phyloP scores from a whole-genome alignment of 2,329 filamentous ascomycete genomes.

The Microsporum canis region DNA sequence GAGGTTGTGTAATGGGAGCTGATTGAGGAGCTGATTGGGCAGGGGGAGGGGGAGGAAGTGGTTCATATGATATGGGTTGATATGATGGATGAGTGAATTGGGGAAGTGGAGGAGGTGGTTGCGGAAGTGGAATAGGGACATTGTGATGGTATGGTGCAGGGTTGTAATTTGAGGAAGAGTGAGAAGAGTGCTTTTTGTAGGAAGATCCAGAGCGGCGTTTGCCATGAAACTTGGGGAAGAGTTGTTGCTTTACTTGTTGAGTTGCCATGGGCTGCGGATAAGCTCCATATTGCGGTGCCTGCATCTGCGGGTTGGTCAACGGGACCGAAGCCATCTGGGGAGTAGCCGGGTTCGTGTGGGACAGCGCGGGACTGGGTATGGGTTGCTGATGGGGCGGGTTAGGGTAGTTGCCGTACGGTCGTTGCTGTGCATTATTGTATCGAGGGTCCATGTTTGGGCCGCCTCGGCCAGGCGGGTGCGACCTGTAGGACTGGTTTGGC shows the following conservation, averaged over 20 bases:
- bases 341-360: slow-evolving; percentile 55
- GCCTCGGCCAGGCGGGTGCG: slow-evolving; percentile 40
- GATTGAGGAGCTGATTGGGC: slow-evolving; percentile 11
- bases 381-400: slow-evolving; percentile 54
- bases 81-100: background rate
- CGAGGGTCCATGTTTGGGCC: slow-evolving; percentile 42
- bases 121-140: slow-evolving; percentile 3
- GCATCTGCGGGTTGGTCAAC: slow-evolving; percentile 54
- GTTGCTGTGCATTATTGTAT: slow-evolving; percentile 37
- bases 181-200: slow-evolving; percentile 20
- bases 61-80: background rate
- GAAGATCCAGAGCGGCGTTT: slow-evolving; percentile 22
- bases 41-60: slow-evolving; percentile 5
- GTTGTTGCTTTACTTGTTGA: slow-evolving; percentile 47
- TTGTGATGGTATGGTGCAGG: slow-evolving; percentile 19
- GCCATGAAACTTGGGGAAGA: background rate
- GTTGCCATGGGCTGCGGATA: slow-evolving; percentile 47
- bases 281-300: slow-evolving; percentile 47
- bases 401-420: slow-evolving; percentile 39
- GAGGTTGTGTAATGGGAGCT: slow-evolving; percentile 8
- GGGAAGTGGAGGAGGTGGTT: slow-evolving; percentile 15
- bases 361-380: slow-evolving; percentile 53
- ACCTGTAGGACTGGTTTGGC: slow-evolving; percentile 43
- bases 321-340: slow-evolving; percentile 62
- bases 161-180: slow-evolving; percentile 8